Evolutionary conservation across 2,329 filamentous ascomycete species (phyloP), one percentile per base, ranked within the genome.

Genomic region (Rutstroemia sp.): DNA sequence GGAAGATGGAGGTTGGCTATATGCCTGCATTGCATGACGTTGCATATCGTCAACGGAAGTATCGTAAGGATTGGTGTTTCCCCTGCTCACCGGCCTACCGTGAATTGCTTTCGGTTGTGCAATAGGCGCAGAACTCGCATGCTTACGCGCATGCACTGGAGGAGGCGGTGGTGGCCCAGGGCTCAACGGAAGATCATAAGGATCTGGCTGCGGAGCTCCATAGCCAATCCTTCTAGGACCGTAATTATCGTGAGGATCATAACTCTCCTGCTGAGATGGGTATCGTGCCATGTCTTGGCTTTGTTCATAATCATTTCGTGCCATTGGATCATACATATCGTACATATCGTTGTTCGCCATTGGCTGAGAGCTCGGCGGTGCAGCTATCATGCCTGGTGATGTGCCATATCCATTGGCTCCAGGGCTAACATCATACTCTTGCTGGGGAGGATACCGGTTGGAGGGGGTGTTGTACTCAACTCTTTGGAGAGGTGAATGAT

Each of bases 401-500:
- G 52, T 50, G 25, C 59, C 60, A 57, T 66, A 64, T 16, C 60
- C 58, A 49, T 61, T 60, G 23, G 54, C 52, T 17, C 57, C 60
- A 47, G 59, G 60, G 25, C 48, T 61, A 19, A 57, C 58, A 5
- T 63, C 62, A 51, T 67, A 65, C 19, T 58, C 55, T 49, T 64
- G 62, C 1, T 61, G 48, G 27, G 59, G 60, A 9, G 60, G 54
- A 49, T 59, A 61, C 7, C 60, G 62, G 17, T 45, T 51, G 27
- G 61, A 59, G n/a, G 64, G 61, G 34, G 60, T 63, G 27, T 61
- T 62, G 48, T 69, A 69, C 61, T 84, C 81, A 10, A 76, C 65
- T 49, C 71, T 70, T 63, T 82, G 79, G 27, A 79, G 65, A 17
- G 79, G 77, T n/a, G 79, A 77, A 58, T 82, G 79, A 17, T 68